Evolutionary conservation across 768 basidiomycete genomes (phyloP), one percentile per base, ranked within the genome.

Genomic region (Boletus reticulatus): DNA sequence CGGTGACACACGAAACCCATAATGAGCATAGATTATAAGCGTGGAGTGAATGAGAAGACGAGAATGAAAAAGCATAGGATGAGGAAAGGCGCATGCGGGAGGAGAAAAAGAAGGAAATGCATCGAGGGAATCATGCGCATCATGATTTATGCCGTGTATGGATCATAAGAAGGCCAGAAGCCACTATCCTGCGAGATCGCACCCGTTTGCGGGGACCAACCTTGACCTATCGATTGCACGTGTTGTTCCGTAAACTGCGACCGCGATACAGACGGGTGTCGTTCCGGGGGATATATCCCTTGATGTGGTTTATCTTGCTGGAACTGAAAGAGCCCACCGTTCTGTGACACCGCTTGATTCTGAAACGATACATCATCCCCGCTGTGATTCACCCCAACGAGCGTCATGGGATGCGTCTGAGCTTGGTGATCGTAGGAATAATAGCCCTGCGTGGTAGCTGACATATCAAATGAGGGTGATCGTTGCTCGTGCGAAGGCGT

Each of bases 101-200:
- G 17, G 12, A 13, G 5, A 22, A 42, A 32, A 41, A 39, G 36
- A 37, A 32, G 17, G 8, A 13, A 45, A n/a, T 13, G 9, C 55
- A 39, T n/a, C 17, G 11, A 36, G 34, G 34, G 24, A 42, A 46
- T 52, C 49, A 13, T 43, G 43, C n/a, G 20, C 6, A 31, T 56
- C 46, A 20, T 53, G 42, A 56, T 11, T 57, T 54, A 69, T 46
- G 61, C 32, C 50, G 66, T 48, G 48, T 66, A 70, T 10, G 56
- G 57, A 13, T 67, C 66, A 50, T 66, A 69, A 37, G 65, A 10
- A 37, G 60, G 68, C 68, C 68, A 69, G 45, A 62, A 70, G 24
- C 56, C 45, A 32, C 17, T 37, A 29, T 61, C 64, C 19, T 67
- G 64, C 14, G 60, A 44, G 12, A 63, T 43, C 9, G 57, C 2